Evolutionary conservation across 208 protist genomes (phyloP).

Genomic region (Trypanosoma rangeli): DNA sequence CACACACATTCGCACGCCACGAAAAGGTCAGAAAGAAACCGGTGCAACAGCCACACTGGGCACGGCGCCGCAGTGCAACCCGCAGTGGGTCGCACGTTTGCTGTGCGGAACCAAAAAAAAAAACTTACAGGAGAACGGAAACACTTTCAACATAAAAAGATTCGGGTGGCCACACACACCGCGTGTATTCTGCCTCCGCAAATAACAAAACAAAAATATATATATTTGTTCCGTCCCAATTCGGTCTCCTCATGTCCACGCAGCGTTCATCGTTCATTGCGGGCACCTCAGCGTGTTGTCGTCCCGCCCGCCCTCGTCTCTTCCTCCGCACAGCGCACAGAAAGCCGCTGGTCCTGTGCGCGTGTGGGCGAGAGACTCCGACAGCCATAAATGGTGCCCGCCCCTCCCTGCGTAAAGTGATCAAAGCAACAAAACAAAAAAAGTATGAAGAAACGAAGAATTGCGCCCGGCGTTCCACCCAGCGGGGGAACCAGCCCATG

Average conservation of each 20-base stretch:
- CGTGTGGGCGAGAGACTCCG: too few relatives aligned
- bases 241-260: neutral
- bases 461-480: too few relatives aligned
- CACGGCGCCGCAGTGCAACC: too few relatives aligned
- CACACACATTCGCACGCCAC: too few relatives aligned
- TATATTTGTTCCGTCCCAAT: neutral
- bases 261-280: neutral
- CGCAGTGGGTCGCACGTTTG: too few relatives aligned
- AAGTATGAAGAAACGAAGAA: neutral
- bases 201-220: neutral
- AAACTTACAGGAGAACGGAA: too few relatives aligned
- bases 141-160: too few relatives aligned
- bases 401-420: neutral
- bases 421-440: neutral
- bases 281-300: neutral
- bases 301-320: too few relatives aligned
- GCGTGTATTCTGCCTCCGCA: neutral
- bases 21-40: too few relatives aligned
- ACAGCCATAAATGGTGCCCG: neutral
- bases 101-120: too few relatives aligned
- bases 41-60: too few relatives aligned
- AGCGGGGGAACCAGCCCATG: too few relatives aligned
- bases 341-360: neutral
- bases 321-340: neutral
- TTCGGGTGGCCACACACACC: neutral